A percentile compares a stretch with the other conserved stretches of the same genome.
phyloP scores from a whole-genome alignment of 2,329 filamentous ascomycete genomes.

The Pseudopyrenochaeta lycopersici region DNA sequence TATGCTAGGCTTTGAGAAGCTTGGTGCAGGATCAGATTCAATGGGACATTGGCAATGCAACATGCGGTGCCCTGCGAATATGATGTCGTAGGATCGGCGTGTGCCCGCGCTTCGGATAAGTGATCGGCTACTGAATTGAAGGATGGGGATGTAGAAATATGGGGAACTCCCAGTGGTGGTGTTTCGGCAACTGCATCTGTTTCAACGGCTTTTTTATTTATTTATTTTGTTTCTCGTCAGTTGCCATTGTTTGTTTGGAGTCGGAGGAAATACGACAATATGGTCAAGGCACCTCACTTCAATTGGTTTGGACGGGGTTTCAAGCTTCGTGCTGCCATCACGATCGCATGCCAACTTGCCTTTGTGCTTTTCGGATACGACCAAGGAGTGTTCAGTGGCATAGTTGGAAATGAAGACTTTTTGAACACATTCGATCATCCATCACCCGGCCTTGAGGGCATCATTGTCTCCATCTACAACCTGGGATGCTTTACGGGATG shows the following conservation, averaged over 20 bases:
- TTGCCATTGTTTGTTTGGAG: background rate
- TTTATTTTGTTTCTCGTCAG: background rate
- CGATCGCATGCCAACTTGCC: slow-evolving; percentile 40
- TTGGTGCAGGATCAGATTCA: too few species aligned
- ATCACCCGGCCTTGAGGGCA: slow-evolving; percentile 49
- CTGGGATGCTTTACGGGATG: slow-evolving; percentile 51
- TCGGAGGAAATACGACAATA: slow-evolving; percentile 4
- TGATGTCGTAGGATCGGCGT: too few species aligned
- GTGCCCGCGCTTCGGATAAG: too few species aligned
- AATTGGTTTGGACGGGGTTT: slow-evolving; percentile 40
- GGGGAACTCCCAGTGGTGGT: too few species aligned
- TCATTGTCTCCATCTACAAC: slow-evolving; percentile 55
- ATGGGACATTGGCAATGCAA: too few species aligned
- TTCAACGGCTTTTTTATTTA: background rate
- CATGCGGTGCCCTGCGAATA: too few species aligned
- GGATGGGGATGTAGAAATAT: too few species aligned
- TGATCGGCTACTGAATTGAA: background rate
- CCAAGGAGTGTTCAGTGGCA: slow-evolving; percentile 51
- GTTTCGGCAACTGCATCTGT: too few species aligned
- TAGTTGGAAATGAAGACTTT: slow-evolving; percentile 53
- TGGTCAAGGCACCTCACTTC: slow-evolving; percentile 33
- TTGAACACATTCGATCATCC: slow-evolving; percentile 52
- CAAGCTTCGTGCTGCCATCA: slow-evolving; percentile 38
- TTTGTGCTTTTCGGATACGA: slow-evolving; percentile 49
- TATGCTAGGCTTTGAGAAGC: too few species aligned